Evolutionary conservation across 2,329 filamentous ascomycete genomes (phyloP).

Genomic region (Fusarium caatingaense): DNA sequence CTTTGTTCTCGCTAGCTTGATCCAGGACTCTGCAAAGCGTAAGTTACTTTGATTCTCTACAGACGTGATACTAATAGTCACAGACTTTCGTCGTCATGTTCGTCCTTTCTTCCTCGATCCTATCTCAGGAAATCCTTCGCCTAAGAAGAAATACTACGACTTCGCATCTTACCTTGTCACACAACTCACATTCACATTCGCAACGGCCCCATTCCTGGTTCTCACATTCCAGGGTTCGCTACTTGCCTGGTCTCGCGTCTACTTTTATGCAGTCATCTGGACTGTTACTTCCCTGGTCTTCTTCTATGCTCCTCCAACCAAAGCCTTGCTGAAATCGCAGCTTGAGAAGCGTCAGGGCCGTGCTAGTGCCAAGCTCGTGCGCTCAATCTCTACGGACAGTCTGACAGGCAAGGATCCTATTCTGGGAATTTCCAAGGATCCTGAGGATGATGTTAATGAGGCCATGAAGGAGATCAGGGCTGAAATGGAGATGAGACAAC

Average conservation of each 20-base stretch:
- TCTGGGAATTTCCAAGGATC: slow-evolving; percentile 83
- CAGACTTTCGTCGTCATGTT: slow-evolving; percentile 88
- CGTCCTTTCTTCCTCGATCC: slow-evolving; percentile 93
- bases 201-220: slow-evolving; percentile 85
- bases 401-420: slow-evolving; percentile 69
- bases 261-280: slow-evolving; percentile 85
- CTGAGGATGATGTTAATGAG: slow-evolving; percentile 79
- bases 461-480: slow-evolving; percentile 78
- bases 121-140: slow-evolving; percentile 73
- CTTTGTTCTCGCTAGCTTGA: slow-evolving; percentile 88
- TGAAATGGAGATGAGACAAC: slow-evolving; percentile 71
- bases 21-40: slow-evolving; percentile 97
- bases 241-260: slow-evolving; percentile 83
- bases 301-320: slow-evolving; percentile 80
- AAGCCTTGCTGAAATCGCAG: slow-evolving; percentile 65
- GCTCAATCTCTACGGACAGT: slow-evolving; percentile 68
- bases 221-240: slow-evolving; percentile 78
- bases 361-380: slow-evolving; percentile 59
- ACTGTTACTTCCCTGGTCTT: slow-evolving; percentile 74
- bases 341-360: slow-evolving; percentile 68
- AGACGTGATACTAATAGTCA: slow-evolving; percentile 10
- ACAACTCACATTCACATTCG: slow-evolving; percentile 85
- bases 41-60: slow-evolving; percentile 52
- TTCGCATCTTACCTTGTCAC: slow-evolving; percentile 78
- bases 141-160: slow-evolving; percentile 89